Evolutionary conservation across 148 eudicot species (phyloP).

Genomic region (Salicornia ramosissima): DNA sequence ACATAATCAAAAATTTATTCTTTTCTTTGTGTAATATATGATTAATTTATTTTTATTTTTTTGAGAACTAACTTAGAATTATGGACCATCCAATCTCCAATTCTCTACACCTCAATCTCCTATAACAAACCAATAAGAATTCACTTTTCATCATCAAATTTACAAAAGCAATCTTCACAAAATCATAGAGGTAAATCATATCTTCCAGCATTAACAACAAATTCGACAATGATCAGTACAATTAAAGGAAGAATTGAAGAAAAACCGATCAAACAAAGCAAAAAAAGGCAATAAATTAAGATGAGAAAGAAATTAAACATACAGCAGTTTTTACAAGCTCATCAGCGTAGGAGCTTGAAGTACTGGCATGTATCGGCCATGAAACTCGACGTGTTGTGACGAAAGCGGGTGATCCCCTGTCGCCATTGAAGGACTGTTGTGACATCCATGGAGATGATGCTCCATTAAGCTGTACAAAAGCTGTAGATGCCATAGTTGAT

Average conservation of each 20-base stretch:
- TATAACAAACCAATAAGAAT: not conserved
- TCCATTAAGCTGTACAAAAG: slow-evolving; percentile 52
- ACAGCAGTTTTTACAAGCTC: slow-evolving; percentile 91
- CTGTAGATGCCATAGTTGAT: slow-evolving; percentile 48
- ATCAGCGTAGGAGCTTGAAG: slow-evolving; percentile 56
- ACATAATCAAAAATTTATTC: not conserved
- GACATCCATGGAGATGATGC: slow-evolving; percentile 57
- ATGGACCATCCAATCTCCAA: not conserved
- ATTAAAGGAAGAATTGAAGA: not conserved
- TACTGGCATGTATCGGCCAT: slow-evolving; percentile 34
- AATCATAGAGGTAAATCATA: not conserved
- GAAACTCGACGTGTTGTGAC: slow-evolving; percentile 47
- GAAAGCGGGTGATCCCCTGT: slow-evolving; percentile 34
- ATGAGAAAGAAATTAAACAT: slow-evolving; percentile 12
- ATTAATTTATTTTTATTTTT: too few relatives aligned
- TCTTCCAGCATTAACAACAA: not conserved
- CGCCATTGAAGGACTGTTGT: slow-evolving; percentile 33
- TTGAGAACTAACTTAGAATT: too few relatives aligned
- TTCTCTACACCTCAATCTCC: not conserved
- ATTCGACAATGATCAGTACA: not conserved
- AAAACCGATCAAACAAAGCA: not conserved
- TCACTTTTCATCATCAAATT: not conserved
- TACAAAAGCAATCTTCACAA: not conserved
- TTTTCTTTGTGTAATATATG: too few relatives aligned
- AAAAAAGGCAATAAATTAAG: not conserved